These are phyloP conservation scores for Suillus subaureus DNA, from an alignment of 768 basidiomycete genomes.

Conservation along the genomic window DNA sequence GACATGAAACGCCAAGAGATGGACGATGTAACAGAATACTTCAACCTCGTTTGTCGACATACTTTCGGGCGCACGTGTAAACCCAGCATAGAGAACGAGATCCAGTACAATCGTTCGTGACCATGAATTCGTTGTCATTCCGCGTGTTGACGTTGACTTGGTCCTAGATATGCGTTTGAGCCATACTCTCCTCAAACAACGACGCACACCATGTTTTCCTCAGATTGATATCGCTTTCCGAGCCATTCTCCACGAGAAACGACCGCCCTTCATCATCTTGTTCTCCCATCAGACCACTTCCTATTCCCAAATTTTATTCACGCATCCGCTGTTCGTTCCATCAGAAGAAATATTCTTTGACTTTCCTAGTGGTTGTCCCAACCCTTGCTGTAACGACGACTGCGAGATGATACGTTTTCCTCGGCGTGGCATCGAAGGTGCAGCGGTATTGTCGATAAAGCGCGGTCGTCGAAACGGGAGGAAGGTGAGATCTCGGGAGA, in stretches of 20 bases:
- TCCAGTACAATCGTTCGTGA: constrained; percentile 70
- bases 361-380: constrained; percentile 79
- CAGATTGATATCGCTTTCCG: constrained; percentile 80
- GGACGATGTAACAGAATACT: constrained; percentile 80
- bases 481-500: constrained; percentile 55
- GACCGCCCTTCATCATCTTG: constrained; percentile 73
- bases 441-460: constrained; percentile 64
- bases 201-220: constrained; percentile 78
- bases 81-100: constrained; percentile 65
- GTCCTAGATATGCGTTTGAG: constrained; percentile 62
- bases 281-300: constrained; percentile 82
- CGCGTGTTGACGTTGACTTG: constrained; percentile 10
- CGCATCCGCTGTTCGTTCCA: constrained; percentile 69
- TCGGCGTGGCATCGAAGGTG: constrained; percentile 59
- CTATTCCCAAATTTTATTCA: constrained; percentile 82
- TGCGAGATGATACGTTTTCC: constrained; percentile 85
- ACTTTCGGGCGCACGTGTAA: constrained; percentile 63
- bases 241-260: constrained; percentile 75
- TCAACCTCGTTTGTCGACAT: constrained; percentile 70
- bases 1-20: constrained; percentile 79
- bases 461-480: constrained; percentile 53
- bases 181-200: constrained; percentile 66
- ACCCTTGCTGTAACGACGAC: constrained; percentile 77
- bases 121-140: constrained; percentile 8
- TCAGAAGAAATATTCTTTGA: constrained; percentile 74